Percentiles rank a stretch among this genome's conserved stretches.
These are phyloP conservation scores for Metrosideros polymorpha DNA, from an alignment of 441 rosid species.

Conservation along the genomic window DNA sequence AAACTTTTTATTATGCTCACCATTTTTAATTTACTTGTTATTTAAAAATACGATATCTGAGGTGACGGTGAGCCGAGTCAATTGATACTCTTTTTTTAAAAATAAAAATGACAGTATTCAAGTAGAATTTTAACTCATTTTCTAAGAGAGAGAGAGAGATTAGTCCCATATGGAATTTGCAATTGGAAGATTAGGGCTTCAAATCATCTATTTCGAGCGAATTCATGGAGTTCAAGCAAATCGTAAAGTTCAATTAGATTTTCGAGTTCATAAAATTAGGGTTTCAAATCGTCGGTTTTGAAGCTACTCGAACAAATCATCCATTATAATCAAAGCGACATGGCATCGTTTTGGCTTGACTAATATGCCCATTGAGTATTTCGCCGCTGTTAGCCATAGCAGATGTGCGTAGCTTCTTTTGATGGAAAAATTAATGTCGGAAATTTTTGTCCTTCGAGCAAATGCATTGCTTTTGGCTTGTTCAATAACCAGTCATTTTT, in stretches of 20 bases:
- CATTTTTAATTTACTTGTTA: neutral
- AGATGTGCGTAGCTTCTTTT: neutral
- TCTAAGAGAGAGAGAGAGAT: neutral
- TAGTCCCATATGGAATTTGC: neutral
- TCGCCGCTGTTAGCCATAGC: accelerated
- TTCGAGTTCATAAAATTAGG: neutral
- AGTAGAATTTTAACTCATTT: neutral
- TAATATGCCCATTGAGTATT: neutral
- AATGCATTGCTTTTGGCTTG: neutral
- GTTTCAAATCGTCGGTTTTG: neutral
- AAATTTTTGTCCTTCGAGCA: neutral
- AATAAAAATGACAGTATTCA: neutral
- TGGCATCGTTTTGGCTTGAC: neutral
- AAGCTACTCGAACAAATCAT: neutral
- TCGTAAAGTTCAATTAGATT: neutral
- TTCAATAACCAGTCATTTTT: neutral
- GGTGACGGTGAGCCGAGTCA: neutral
- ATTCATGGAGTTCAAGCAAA: neutral
- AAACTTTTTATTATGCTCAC: neutral
- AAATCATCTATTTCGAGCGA: neutral
- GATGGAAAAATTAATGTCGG: neutral
- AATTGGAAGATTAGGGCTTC: neutral
- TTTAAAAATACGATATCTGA: neutral
- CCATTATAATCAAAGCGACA: neutral
- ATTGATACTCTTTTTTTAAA: neutral